Percentiles rank a stretch among this genome's conserved stretches.
Conservation (phyloP, 2,329 filamentous ascomycete species). For the Phymatotrichopsis omnivora region DNA sequence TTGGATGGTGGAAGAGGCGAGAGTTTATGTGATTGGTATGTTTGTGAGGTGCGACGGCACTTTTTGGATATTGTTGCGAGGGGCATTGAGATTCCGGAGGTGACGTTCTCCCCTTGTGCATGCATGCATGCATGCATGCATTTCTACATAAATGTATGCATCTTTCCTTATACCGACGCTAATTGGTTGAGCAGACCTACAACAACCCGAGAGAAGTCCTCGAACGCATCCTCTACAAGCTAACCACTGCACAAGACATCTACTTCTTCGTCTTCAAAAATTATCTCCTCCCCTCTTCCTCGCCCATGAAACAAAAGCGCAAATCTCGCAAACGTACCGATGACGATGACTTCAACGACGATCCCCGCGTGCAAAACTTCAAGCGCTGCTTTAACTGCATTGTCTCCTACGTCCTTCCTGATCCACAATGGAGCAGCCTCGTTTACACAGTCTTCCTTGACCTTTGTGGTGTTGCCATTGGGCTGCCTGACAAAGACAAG, state of each 20-base stretch:
- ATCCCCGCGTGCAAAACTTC: slow-evolving; percentile 21
- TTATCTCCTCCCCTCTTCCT: slow-evolving; percentile 17
- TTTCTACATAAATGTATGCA: not conserved
- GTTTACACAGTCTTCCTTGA: slow-evolving; percentile 27
- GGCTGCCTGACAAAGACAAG: slow-evolving; percentile 15
- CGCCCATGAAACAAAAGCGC: slow-evolving; percentile 5
- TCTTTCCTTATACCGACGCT: not conserved
- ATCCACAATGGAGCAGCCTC: slow-evolving; percentile 25
- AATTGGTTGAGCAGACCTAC: slow-evolving; percentile 11
- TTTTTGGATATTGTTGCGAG: slow-evolving; percentile 29
- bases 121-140: too few species aligned
- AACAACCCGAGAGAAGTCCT: slow-evolving; percentile 15
- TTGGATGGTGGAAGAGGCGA: slow-evolving; percentile 17
- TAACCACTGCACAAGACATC: slow-evolving; percentile 25
- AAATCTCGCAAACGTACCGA: slow-evolving; percentile 16
- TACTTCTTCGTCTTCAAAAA: slow-evolving; percentile 20
- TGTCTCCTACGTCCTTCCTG: slow-evolving; percentile 30
- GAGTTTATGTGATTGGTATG: slow-evolving; percentile 31
- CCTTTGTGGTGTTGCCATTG: slow-evolving; percentile 24
- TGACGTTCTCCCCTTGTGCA: slow-evolving; percentile 2
- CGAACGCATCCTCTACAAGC: slow-evolving; percentile 17
- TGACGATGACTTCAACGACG: slow-evolving; percentile 21
- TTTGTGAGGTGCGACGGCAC: slow-evolving; percentile 30
- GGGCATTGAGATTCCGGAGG: slow-evolving; percentile 24
- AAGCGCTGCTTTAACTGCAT: slow-evolving; percentile 29